These are phyloP conservation scores for Paramarasmius palmivorus DNA, from an alignment of 1,284 basidiomycete species.

Conservation along the genomic window DNA sequence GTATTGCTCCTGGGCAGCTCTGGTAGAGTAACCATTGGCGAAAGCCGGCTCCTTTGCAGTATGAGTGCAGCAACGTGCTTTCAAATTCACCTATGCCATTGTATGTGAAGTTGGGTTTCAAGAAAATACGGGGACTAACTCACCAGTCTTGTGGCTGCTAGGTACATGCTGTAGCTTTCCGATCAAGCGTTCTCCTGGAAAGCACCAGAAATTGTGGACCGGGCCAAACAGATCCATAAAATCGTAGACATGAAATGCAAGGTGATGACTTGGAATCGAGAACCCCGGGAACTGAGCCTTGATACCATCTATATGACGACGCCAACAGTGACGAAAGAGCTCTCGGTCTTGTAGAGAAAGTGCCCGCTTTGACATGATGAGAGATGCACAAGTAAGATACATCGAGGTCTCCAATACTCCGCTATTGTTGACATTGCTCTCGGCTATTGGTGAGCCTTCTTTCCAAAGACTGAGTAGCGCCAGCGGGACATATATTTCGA, in stretches of 20 bases:
- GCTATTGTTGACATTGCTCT: not conserved
- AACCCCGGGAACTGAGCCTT: constrained; percentile 9
- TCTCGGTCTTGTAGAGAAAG: not conserved
- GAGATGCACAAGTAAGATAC: constrained; percentile 6
- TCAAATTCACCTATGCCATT: not conserved
- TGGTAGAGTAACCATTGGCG: not conserved
- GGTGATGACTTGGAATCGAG: constrained; percentile 8
- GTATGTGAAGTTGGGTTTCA: not conserved
- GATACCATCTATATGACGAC: constrained; percentile 3
- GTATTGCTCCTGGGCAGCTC: not conserved
- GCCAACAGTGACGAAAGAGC: not conserved
- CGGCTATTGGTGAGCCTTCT: constrained; percentile 4
- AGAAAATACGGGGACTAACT: not conserved
- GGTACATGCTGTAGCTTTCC: constrained; percentile 6
- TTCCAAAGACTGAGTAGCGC: constrained; percentile 11
- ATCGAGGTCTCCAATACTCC: constrained; percentile 1
- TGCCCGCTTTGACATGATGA: constrained; percentile 5
- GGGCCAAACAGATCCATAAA: constrained; percentile 8
- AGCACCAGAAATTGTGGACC: constrained; percentile 7
- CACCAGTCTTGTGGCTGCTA: constrained; percentile 8
- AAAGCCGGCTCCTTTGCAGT: not conserved
- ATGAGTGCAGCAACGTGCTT: not conserved
- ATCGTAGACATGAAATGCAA: constrained; percentile 12
- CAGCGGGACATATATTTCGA: constrained; percentile 6
- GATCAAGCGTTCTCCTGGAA: constrained; percentile 6